Evolutionary conservation across 139 green algal species (phyloP), one percentile per base, ranked within the genome.

Genomic region (Micromonas pusilla): DNA sequence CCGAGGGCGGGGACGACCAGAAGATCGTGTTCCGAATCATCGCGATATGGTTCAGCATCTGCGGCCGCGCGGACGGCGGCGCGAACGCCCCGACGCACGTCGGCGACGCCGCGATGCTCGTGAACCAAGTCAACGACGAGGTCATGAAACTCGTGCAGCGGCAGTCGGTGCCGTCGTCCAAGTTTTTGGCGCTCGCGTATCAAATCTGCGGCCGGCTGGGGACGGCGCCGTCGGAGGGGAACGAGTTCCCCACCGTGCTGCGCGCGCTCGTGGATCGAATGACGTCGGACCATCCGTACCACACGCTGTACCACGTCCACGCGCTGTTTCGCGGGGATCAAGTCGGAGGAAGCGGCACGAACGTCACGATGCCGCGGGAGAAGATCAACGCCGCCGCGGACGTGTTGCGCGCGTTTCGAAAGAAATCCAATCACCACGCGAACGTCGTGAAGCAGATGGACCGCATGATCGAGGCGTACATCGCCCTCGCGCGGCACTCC

Each of bases 151-250:
- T 72, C 23, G 79, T 93, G n/a, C n/a, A n/a, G n/a, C n/a, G n/a
- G 16, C n/a, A 64, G 3, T 25, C 77, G 37, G 81, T 88, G 1
- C 90, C 92, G 16, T 87, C 86, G 39, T 75, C 88, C 83, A 97
- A 97, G 81, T 92, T 95, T 80, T 81, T 97, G 54, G 87, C 88
- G 2, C 85, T 97, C 16, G 81, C 90, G 34, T 93, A 96, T 84
- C 93, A 97, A 83, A 85, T 96, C n/a, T 87, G 82, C 19, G 87
- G 84, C 0, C 79, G 87, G 23, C 77, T 91, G 52, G 79, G 52
- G 36, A 30, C 53, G 3, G 21, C 45, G 32, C 57, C 6, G 13
- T 21, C 77, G 28, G n/a, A 73, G 36, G 80, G 53, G 33, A 78
- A 73, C 66, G 37, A 54, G 5, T 88, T 83, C 68, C 75, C 83